Evolutionary conservation across 352 stramenopile species (phyloP), one percentile per base, ranked within the genome.

Genomic region (Globisporangium cederbergense): DNA sequence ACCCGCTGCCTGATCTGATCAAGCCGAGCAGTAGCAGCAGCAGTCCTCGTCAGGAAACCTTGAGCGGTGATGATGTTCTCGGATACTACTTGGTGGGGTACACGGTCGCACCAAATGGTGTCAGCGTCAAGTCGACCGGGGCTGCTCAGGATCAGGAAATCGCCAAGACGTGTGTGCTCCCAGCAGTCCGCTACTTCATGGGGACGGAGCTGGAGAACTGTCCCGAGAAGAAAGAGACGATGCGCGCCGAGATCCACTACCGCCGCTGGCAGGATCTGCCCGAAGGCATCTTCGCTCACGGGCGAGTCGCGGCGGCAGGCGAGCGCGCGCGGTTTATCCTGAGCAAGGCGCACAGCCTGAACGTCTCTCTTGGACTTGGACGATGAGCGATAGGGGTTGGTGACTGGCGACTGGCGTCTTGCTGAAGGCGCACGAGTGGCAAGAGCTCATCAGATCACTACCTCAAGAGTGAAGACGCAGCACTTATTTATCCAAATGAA

Each of bases 261-360:
- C 49, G 64, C n/a, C 72, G 71, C 38, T 96, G 88, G 88, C 80
- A 89, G 36, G 71, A 90, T 18, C 65, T 96, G 30, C 88, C 88
- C 16, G 66, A 83, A 58, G 65, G 49, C 0, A 67, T 93, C 32
- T 94, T 94, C 59, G 74, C 79, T 7, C 67, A 79, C 22, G 83
- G 86, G 0, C 77, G 80, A 43, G 67, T 65, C n/a, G 74, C 76
- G 20, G 86, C 83, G 2, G 75, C 86, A 11, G 86, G 85, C 1
- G 81, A 96, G 47, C 88, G 88, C 30, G 88, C 88, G 25, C 74
- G 83, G 40, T 91, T 83, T 74, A 93, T 94, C 65, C 66, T 96
- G 60, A 89, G 75, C 64, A 77, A 83, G 60, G 85, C 80, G 10
- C 87, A 95, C 62, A 79, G 75, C 30, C 66, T 78, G 18, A 79